Percentiles rank a stretch among this genome's conserved stretches.
Evolutionary conservation across 1,284 basidiomycete genomes (phyloP).

Genomic region (Violaceomyces palustris): DNA sequence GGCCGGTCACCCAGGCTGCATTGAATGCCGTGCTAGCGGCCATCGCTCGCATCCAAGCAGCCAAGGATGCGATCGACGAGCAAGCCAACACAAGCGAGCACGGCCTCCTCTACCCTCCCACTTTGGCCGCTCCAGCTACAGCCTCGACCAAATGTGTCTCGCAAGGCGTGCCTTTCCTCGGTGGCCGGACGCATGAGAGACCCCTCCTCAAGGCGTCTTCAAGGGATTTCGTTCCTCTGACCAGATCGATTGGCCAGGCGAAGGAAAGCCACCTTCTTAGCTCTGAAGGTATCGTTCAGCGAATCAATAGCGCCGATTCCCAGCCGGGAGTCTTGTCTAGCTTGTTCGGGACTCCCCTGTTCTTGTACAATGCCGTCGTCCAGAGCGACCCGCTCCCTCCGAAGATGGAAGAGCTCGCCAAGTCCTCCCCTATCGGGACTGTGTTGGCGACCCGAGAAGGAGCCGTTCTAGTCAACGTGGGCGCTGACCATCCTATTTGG

Average conservation of each 20-base stretch:
- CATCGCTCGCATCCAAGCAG: constrained; percentile 45
- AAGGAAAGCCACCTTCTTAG: constrained; percentile 31
- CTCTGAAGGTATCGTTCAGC: constrained; percentile 52
- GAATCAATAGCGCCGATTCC: constrained; percentile 55
- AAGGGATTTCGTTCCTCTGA: constrained; percentile 35
- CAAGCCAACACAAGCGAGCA: constrained; percentile 2
- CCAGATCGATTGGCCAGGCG: constrained; percentile 5
- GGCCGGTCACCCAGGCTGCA: constrained; percentile 53
- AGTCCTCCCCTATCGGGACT: constrained; percentile 38
- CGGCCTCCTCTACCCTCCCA: constrained; percentile 1
- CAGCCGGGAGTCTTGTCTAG: constrained; percentile 56
- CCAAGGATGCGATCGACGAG: neutral
- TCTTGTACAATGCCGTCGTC: constrained; percentile 55
- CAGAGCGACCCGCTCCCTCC: constrained; percentile 42
- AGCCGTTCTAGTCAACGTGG: constrained; percentile 55
- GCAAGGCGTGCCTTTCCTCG: constrained; percentile 48
- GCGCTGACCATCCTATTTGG: constrained; percentile 54
- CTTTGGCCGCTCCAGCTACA: constrained; percentile 7
- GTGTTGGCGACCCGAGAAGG: constrained; percentile 55
- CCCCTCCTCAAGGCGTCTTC: constrained; percentile 54
- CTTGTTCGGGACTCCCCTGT: constrained; percentile 46
- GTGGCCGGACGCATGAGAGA: constrained; percentile 52
- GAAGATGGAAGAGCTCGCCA: constrained; percentile 10
- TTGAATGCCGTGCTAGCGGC: constrained; percentile 53
- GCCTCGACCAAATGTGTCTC: constrained; percentile 45